Evolutionary conservation across 441 rosid species (phyloP).

Genomic region (Raphanus hybrid): DNA sequence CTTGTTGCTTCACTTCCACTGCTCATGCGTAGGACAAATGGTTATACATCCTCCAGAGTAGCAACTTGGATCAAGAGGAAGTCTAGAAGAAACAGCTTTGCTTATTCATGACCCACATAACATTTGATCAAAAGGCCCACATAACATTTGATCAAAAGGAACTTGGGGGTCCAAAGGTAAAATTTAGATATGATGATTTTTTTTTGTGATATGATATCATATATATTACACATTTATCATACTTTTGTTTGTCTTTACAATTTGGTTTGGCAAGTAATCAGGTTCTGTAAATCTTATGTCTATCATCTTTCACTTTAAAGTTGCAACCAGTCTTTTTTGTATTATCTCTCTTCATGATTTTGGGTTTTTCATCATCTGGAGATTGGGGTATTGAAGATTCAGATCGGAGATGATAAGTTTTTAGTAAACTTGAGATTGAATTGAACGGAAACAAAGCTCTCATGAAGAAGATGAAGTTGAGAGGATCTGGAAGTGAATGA

Average conservation of each 20-base stretch:
- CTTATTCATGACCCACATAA: conserved; percentile 23
- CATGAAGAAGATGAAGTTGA: too few relatives aligned
- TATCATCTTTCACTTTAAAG: too few relatives aligned
- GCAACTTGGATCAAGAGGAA: conserved; percentile 62
- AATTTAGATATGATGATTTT: conserved; percentile 22
- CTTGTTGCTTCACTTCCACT: conserved; percentile 94
- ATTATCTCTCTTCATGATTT: not conserved
- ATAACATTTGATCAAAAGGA: conserved; percentile 21
- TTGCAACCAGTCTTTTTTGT: not conserved
- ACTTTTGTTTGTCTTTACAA: conserved; percentile 20
- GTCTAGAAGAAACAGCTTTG: conserved; percentile 49
- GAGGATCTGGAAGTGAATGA: too few relatives aligned
- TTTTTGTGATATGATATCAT: not conserved
- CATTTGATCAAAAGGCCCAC: conserved; percentile 26
- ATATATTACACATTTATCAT: conserved; percentile 21
- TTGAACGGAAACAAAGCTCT: too few relatives aligned
- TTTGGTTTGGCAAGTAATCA: conserved; percentile 33
- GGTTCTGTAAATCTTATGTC: conserved; percentile 12
- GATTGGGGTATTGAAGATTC: too few relatives aligned
- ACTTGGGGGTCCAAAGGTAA: conserved; percentile 28
- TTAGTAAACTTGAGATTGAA: too few relatives aligned
- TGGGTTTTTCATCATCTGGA: too few relatives aligned
- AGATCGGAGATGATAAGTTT: too few relatives aligned
- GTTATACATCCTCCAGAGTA: conserved; percentile 87
- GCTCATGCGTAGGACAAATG: conserved; percentile 95